Percentiles rank a stretch among this genome's conserved stretches.
phyloP scores from a whole-genome alignment of 2,329 filamentous ascomycete genomes.

The Botrytis paeoniae region DNA sequence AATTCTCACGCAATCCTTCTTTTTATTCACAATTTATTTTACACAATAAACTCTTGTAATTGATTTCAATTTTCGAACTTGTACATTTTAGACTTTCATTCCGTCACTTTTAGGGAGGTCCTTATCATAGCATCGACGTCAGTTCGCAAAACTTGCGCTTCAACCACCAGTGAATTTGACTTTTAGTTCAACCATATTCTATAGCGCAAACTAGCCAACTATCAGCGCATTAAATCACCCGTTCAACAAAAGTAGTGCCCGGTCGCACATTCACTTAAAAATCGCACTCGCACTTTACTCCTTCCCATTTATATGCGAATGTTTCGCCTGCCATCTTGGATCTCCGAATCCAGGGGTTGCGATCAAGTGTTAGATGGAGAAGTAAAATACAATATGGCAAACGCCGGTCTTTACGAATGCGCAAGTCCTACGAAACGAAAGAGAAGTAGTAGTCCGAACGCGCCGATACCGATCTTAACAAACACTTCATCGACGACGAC shows the following conservation, averaged over 20 bases:
- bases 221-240: not conserved
- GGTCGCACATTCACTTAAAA: constrained; percentile 12
- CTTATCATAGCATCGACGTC: constrained; percentile 16
- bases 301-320: constrained; percentile 46
- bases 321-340: constrained; percentile 56
- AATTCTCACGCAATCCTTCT: constrained; percentile 3
- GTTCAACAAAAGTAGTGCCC: constrained; percentile 1
- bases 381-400: constrained; percentile 42
- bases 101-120: constrained; percentile 9
- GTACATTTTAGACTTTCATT: constrained; percentile 11
- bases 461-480: constrained; percentile 20
- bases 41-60: constrained; percentile 17
- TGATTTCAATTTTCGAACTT: not conserved
- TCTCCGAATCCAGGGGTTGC: constrained; percentile 55
- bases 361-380: constrained; percentile 48
- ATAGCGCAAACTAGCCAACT: not conserved
- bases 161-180: constrained; percentile 12
- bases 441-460: constrained; percentile 25
- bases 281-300: not conserved
- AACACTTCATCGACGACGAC: constrained; percentile 12
- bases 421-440: constrained; percentile 31
- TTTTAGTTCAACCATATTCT: constrained; percentile 4
- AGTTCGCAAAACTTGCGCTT: constrained; percentile 12
- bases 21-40: not conserved
- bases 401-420: constrained; percentile 30